Evolutionary conservation across 2,329 filamentous ascomycete species (phyloP).

Genomic region (Polychaeton citri): DNA sequence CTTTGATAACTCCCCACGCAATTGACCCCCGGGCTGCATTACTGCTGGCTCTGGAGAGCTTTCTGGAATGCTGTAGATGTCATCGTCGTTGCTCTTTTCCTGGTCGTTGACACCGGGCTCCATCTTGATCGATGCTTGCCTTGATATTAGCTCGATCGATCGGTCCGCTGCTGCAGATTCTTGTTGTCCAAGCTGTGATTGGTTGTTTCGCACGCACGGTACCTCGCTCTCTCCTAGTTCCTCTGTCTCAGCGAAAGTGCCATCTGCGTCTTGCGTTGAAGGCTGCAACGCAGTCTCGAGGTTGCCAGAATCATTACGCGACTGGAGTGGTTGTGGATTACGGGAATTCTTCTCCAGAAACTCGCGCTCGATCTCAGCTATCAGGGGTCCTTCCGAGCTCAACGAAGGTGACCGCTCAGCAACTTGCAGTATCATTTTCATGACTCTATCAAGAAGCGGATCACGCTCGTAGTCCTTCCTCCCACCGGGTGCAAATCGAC

Average conservation of each 20-base stretch:
- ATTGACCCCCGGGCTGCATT: background rate
- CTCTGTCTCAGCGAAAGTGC: background rate
- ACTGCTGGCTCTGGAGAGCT: background rate
- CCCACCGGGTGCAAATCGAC: background rate
- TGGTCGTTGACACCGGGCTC: slow-evolving; percentile 12
- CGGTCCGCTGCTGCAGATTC: slow-evolving; percentile 4
- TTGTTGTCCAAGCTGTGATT: background rate
- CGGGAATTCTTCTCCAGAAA: background rate
- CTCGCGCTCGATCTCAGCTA: background rate
- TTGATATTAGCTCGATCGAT: slow-evolving; percentile 4
- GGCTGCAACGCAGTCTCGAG: background rate
- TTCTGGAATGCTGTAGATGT: slow-evolving; percentile 2
- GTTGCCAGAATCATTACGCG: background rate
- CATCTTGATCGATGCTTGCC: slow-evolving; percentile 12
- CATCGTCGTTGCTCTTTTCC: slow-evolving; percentile 6
- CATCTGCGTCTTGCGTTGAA: background rate
- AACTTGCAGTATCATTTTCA: slow-evolving; percentile 6
- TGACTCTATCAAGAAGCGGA: slow-evolving; percentile 4
- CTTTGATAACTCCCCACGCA: background rate
- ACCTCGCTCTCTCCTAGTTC: background rate
- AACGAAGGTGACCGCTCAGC: slow-evolving; percentile 4
- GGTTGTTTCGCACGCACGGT: too few species aligned
- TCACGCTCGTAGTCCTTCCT: background rate
- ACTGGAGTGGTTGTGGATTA: background rate
- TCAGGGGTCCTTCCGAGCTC: background rate